Percentiles rank a stretch among this genome's conserved stretches.
These are phyloP conservation scores for Gonapodya prolifera DNA, from an alignment of 192 early-diverging fungal species.

Conservation along the genomic window DNA sequence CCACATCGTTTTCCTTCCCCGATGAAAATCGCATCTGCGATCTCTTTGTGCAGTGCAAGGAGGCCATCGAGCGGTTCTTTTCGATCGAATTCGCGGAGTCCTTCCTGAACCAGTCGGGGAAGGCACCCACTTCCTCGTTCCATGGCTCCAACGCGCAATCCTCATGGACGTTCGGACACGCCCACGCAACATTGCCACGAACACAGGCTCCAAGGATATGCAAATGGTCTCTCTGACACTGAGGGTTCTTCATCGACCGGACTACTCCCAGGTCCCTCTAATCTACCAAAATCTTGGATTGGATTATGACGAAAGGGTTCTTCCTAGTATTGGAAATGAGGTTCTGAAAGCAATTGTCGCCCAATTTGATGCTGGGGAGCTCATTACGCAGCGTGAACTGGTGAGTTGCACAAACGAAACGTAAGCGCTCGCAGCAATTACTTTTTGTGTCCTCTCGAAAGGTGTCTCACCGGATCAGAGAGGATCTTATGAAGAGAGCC, in stretches of 20 bases:
- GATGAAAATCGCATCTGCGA: background rate
- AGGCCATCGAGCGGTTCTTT: conserved; percentile 91
- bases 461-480: conserved; percentile 83
- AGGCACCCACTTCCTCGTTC: conserved; percentile 94
- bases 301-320: conserved; percentile 95
- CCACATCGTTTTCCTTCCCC: background rate
- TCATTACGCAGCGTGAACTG: conserved; percentile 96
- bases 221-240: conserved; percentile 34
- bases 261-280: conserved; percentile 51
- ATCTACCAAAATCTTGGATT: conserved; percentile 85
- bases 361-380: conserved; percentile 94
- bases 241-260: conserved; percentile 66
- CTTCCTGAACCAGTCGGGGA: conserved; percentile 66
- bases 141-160: conserved; percentile 89
- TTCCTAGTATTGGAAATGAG: conserved; percentile 98
- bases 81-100: conserved; percentile 89
- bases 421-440: background rate
- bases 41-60: conserved; percentile 62
- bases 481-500: conserved; percentile 85
- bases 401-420: conserved; percentile 14
- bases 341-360: conserved; percentile 96
- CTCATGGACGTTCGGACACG: conserved; percentile 86
- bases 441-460: conserved; percentile 1
- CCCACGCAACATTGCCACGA: conserved; percentile 95
- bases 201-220: conserved; percentile 99